Conservation (phyloP, 805 yeast genomes). For the Naumovozyma baii region DNA sequence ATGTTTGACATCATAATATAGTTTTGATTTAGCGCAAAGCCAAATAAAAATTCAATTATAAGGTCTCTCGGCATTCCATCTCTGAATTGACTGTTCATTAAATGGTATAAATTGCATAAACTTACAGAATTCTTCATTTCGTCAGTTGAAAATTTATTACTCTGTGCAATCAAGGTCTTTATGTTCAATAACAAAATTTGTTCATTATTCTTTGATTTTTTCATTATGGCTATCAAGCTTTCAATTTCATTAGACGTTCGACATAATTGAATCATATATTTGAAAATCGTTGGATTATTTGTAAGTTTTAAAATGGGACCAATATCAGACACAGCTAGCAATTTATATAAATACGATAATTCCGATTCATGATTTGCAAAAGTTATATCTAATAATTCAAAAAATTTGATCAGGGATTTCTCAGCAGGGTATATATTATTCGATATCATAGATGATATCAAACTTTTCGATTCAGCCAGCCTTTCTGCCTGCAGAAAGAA, state of each 20-base stretch:
- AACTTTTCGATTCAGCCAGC: slow-evolving; percentile 9
- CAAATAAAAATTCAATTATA: neutral
- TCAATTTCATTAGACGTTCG: slow-evolving; percentile 16
- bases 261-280: slow-evolving; percentile 15
- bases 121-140: slow-evolving; percentile 8
- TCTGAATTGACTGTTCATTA: neutral
- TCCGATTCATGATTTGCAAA: neutral
- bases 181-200: slow-evolving; percentile 9
- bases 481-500: slow-evolving; percentile 7
- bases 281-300: slow-evolving; percentile 8
- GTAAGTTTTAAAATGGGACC: slow-evolving; percentile 10
- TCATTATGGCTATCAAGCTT: slow-evolving; percentile 10
- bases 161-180: slow-evolving; percentile 7
- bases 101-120: slow-evolving; percentile 8
- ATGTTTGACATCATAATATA: neutral
- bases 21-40: neutral
- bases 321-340: slow-evolving; percentile 16
- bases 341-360: slow-evolving; percentile 1
- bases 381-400: slow-evolving; percentile 3
- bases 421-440: slow-evolving; percentile 10
- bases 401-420: slow-evolving; percentile 8
- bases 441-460: slow-evolving; percentile 9
- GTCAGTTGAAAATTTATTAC: slow-evolving; percentile 5
- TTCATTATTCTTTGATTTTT: slow-evolving; percentile 1
- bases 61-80: neutral